Evolutionary conservation across 345 rosid genomes (phyloP).

Genomic region (Gossypium longicalyx): DNA sequence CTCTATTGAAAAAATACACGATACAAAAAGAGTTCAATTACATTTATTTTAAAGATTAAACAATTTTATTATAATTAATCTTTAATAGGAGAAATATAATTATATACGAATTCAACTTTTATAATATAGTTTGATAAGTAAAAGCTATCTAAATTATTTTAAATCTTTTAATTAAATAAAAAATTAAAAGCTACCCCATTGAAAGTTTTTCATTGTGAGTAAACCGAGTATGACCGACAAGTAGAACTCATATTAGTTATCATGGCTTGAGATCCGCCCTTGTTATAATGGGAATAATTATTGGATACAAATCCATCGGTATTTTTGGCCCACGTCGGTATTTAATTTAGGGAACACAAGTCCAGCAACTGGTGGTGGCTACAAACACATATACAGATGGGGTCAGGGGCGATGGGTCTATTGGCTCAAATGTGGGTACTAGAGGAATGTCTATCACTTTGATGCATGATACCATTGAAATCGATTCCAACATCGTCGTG

Average conservation of each 20-base stretch:
- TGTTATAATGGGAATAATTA: neutral
- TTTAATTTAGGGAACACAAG: neutral
- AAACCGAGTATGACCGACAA: neutral
- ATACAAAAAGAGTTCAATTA: too few relatives aligned
- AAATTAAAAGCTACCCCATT: too few relatives aligned
- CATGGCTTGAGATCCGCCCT: neutral
- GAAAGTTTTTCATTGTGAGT: neutral
- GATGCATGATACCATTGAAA: neutral
- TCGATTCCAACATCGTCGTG: neutral
- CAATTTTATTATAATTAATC: accelerated
- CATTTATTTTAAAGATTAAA: too few relatives aligned
- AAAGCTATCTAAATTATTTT: too few relatives aligned
- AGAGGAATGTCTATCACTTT: neutral
- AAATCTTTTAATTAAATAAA: too few relatives aligned
- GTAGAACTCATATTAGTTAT: neutral
- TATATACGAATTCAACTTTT: too few relatives aligned
- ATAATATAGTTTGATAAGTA: accelerated
- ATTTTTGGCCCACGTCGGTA: too few relatives aligned
- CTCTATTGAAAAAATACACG: accelerated
- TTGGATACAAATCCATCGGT: too few relatives aligned
- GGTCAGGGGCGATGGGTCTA: neutral
- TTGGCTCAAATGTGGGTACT: neutral
- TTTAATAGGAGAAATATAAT: too few relatives aligned
- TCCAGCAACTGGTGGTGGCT: neutral
- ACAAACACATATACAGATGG: neutral